A percentile compares a stretch with the other conserved stretches of the same genome.
phyloP scores from a whole-genome alignment of 2,329 filamentous ascomycete species.

The Plenodomus tracheiphilus region DNA sequence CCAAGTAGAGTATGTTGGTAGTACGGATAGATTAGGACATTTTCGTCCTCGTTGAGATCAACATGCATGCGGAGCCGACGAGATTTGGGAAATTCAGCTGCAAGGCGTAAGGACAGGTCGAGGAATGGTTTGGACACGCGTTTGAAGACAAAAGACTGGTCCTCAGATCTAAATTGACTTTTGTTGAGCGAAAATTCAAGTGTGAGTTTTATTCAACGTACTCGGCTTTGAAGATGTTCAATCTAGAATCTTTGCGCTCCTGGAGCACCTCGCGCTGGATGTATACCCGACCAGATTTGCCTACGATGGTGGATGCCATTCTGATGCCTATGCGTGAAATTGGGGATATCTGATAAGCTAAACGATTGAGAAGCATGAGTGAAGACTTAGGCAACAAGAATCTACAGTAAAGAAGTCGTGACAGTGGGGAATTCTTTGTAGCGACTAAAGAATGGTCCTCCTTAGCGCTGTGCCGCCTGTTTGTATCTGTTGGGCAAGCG shows the following conservation, averaged over 20 bases:
- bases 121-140: slow-evolving; percentile 36
- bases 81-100: slow-evolving; percentile 35
- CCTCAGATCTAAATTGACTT: slow-evolving; percentile 28
- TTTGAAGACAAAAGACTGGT: slow-evolving; percentile 41
- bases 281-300: slow-evolving; percentile 45
- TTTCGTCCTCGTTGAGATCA: slow-evolving; percentile 41
- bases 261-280: slow-evolving; percentile 36
- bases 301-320: slow-evolving; percentile 40
- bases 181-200: slow-evolving; percentile 5
- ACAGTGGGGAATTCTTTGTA: not conserved
- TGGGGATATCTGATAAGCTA: slow-evolving; percentile 13
- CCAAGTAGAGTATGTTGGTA: slow-evolving; percentile 39
- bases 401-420: not conserved
- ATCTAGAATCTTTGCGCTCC: slow-evolving; percentile 25
- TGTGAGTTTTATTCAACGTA: slow-evolving; percentile 25
- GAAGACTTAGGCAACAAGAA: not conserved
- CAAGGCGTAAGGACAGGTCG: slow-evolving; percentile 37
- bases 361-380: slow-evolving; percentile 23
- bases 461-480: not conserved
- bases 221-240: slow-evolving; percentile 43
- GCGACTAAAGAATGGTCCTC: not conserved
- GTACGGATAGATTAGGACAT: slow-evolving; percentile 42
- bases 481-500: not conserved
- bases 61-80: slow-evolving; percentile 43
- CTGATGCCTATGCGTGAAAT: slow-evolving; percentile 28